Base-by-base conservation (phyloP, 345 rosid genomes). In the Eutrema yunnanense region DNA sequence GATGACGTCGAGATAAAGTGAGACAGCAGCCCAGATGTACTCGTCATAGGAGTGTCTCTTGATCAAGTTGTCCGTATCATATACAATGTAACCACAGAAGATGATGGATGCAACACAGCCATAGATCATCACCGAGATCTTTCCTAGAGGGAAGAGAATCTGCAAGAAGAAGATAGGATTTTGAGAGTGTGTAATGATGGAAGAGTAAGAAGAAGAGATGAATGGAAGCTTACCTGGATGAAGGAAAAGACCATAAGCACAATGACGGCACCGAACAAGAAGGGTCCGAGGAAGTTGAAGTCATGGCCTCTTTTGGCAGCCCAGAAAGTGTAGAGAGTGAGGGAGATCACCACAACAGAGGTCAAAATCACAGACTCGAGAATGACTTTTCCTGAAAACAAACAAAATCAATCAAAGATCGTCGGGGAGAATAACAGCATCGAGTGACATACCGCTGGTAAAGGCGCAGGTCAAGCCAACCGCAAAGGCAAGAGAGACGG, bases 311-410 rank as follows among this genome's bases (percentile, higher is more conserved):
- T 89, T 65, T 80, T 81, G 8, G 89, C 97, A 9, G 97, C 98
- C 98, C 98, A 93, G 82, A 91, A 93, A 8, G 98, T 93, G 83
- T 89, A 93, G 6, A 89, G 73, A 10, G 97, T 91, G 16, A 91
- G 96, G n/a, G 86, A 73, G 60, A 88, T 61, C 29, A 91, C 97
- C 75, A 93, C 87, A 27, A 73, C 84, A n/a, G 90, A 26, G 0
- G 97, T 93, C 71, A 93, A 65, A n/a, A 93, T 89, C 5, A 66
- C 95, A 37, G 98, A 57, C 77, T 91, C 95, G 42, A 94, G 80
- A 65, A 94, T 89, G 3, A 94, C 82, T 75, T 86, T 89, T 46
- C 97, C 97, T 93, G 2, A 12, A 0, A 56, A n/a, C 61, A 47
- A 46, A 4, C 32, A 33, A 14, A 33, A 34, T 36, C 36, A 41